These are phyloP conservation scores for Rhynchosporium secalis DNA, from an alignment of 2,329 filamentous ascomycete species.

Conservation along the genomic window DNA sequence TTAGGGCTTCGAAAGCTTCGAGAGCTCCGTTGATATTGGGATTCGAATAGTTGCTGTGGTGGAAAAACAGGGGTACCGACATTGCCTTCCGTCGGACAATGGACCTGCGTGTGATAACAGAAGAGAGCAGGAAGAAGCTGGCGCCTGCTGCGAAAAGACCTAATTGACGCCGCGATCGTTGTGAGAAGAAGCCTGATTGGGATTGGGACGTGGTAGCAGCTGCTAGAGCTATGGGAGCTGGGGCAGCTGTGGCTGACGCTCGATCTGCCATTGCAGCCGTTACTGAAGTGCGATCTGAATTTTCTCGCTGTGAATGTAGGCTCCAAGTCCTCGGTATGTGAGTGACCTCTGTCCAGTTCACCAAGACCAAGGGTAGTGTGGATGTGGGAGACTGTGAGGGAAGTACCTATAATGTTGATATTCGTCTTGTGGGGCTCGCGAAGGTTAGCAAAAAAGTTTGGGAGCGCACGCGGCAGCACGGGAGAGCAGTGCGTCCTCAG, in stretches of 20 bases:
- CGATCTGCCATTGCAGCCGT: slow-evolving; percentile 19
- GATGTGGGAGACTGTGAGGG: background rate
- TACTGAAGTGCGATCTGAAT: slow-evolving; percentile 29
- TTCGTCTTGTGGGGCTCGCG: background rate
- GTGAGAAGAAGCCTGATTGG: slow-evolving; percentile 36
- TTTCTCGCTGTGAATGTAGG: slow-evolving; percentile 27
- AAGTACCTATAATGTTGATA: background rate
- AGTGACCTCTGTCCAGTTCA: background rate
- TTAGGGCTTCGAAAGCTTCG: slow-evolving; percentile 81
- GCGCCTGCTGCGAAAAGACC: slow-evolving; percentile 73
- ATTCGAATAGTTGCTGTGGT: slow-evolving; percentile 57
- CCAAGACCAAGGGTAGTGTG: background rate
- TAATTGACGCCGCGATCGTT: slow-evolving; percentile 54
- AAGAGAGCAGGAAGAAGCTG: slow-evolving; percentile 71
- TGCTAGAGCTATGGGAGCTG: slow-evolving; percentile 16
- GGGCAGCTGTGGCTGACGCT: slow-evolving; percentile 16
- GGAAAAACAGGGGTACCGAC: slow-evolving; percentile 70
- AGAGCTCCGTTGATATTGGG: slow-evolving; percentile 60
- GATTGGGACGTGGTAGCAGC: slow-evolving; percentile 21
- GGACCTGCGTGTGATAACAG: slow-evolving; percentile 70
- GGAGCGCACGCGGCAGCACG: background rate
- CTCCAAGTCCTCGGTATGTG: background rate
- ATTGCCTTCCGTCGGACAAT: slow-evolving; percentile 62
- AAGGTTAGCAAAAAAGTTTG: background rate
- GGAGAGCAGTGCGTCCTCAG: slow-evolving; percentile 1